Percentiles rank a stretch among this genome's conserved stretches.
Evolutionary conservation across 352 stramenopile genomes (phyloP).

Genomic region (Phytopythium boreale): DNA sequence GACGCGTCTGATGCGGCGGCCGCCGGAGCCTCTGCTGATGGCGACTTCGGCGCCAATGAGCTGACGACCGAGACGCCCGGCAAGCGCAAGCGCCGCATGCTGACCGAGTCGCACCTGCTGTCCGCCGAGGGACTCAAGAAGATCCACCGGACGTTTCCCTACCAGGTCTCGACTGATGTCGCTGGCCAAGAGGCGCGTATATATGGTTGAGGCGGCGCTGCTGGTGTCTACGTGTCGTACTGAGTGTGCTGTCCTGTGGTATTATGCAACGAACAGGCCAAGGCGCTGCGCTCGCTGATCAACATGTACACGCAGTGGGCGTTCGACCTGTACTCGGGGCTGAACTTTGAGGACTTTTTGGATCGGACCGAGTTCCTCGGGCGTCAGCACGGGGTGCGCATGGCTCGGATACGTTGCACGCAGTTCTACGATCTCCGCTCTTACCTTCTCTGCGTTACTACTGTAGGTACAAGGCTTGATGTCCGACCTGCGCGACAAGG

Average conservation of each 20-base stretch:
- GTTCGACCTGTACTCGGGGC: constrained; percentile 74
- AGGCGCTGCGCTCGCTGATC: constrained; percentile 60
- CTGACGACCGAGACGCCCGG: constrained; percentile 6
- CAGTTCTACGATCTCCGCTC: background rate
- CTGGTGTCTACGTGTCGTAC: no score
- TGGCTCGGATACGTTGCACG: background rate
- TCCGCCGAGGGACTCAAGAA: constrained; percentile 63
- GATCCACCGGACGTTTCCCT: constrained; percentile 69
- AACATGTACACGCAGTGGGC: constrained; percentile 87
- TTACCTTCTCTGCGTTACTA: background rate
- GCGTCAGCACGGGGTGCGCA: constrained; percentile 38
- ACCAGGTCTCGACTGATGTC: constrained; percentile 53
- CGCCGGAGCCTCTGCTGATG: background rate
- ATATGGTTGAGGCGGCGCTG: no score
- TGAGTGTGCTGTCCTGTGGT: background rate
- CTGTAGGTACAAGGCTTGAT: constrained; percentile 57
- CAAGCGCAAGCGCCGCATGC: constrained; percentile 49
- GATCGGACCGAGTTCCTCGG: constrained; percentile 56
- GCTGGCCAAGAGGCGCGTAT: constrained; percentile 47
- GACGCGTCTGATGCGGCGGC: background rate
- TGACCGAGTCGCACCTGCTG: constrained; percentile 67
- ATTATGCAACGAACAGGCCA: no score
- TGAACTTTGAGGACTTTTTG: constrained; percentile 85
- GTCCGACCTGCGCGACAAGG: constrained; percentile 52
- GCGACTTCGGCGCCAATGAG: background rate